Conservation (phyloP, 805 yeast genomes). For the Ogataea nonfermentans region DNA sequence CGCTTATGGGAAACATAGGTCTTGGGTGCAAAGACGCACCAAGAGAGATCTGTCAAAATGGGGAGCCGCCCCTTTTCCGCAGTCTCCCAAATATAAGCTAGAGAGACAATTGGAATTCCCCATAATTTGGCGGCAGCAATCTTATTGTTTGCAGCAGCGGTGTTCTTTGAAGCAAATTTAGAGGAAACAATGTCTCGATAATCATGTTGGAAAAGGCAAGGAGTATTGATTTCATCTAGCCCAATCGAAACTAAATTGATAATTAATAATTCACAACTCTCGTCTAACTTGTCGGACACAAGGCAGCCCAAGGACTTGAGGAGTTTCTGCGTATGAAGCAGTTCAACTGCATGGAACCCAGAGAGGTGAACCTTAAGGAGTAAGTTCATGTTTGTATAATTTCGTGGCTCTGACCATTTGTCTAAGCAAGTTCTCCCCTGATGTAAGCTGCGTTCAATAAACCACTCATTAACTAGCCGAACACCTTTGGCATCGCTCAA, state of each 20-base stretch:
- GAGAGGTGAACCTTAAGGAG: slow-evolving; percentile 34
- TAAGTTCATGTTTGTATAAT: slow-evolving; percentile 26
- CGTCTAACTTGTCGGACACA: slow-evolving; percentile 46
- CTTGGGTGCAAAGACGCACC: no score
- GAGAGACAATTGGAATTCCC: slow-evolving; percentile 56
- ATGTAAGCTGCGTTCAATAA: slow-evolving; percentile 31
- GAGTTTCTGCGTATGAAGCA: slow-evolving; percentile 47
- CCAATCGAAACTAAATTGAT: slow-evolving; percentile 49
- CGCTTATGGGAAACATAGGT: neutral
- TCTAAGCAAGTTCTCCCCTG: slow-evolving; percentile 22
- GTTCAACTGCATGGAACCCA: slow-evolving; percentile 33
- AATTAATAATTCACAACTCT: slow-evolving; percentile 54
- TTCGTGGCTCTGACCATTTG: slow-evolving; percentile 31
- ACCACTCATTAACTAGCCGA: slow-evolving; percentile 34
- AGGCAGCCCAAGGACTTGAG: slow-evolving; percentile 52
- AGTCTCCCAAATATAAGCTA: slow-evolving; percentile 54
- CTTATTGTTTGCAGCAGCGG: slow-evolving; percentile 45
- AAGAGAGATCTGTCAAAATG: neutral
- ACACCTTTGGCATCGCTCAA: slow-evolving; percentile 23
- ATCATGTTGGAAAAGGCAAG: slow-evolving; percentile 40
- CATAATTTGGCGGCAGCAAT: slow-evolving; percentile 57
- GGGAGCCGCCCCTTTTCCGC: slow-evolving; percentile 39
- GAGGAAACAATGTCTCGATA: slow-evolving; percentile 30
- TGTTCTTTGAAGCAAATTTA: no score
- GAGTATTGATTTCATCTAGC: slow-evolving; percentile 39